Percentiles rank a stretch among this genome's conserved stretches.
Evolutionary conservation across 352 stramenopile species (phyloP).

Genomic region (Nothophytophthora sp.): DNA sequence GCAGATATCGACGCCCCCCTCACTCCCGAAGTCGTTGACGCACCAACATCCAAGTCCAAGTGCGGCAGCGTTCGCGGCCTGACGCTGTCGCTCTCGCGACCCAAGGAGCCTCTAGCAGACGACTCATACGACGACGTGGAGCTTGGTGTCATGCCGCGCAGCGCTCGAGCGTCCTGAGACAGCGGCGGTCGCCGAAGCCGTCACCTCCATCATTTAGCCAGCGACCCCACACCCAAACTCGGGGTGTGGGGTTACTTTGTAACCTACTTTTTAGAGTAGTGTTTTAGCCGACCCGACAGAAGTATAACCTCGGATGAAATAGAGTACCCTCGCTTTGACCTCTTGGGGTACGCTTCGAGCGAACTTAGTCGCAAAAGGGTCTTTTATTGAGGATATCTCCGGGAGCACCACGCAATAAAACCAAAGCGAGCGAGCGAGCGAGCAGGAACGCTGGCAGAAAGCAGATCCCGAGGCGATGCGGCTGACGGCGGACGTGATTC

Average conservation of each 20-base stretch:
- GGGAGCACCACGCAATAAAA: conserved; percentile 17
- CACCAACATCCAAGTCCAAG: conserved; percentile 20
- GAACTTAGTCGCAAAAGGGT: background rate
- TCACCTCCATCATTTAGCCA: too few species aligned
- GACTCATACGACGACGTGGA: conserved; percentile 69
- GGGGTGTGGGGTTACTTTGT: too few species aligned
- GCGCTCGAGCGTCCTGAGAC: conserved; percentile 25
- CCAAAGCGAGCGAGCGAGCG: background rate
- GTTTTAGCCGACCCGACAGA: conserved; percentile 7
- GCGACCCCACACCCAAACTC: too few species aligned
- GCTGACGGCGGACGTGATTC: conserved; percentile 88
- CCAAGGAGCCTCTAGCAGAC: conserved; percentile 44
- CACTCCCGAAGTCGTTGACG: conserved; percentile 25
- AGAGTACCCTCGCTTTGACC: conserved; percentile 9
- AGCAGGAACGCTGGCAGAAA: too few species aligned
- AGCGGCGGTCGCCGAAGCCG: conserved; percentile 2
- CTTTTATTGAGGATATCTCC: background rate
- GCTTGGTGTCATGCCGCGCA: conserved; percentile 55
- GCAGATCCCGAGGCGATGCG: conserved; percentile 56
- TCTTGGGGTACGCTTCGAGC: conserved; percentile 2
- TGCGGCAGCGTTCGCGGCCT: conserved; percentile 34
- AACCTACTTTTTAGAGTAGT: conserved; percentile 24
- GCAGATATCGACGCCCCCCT: conserved; percentile 23
- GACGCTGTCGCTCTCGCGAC: conserved; percentile 45
- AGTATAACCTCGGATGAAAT: conserved; percentile 8